Conservation (phyloP, 257 asterid species). For the Haberlea rhodopensis region DNA sequence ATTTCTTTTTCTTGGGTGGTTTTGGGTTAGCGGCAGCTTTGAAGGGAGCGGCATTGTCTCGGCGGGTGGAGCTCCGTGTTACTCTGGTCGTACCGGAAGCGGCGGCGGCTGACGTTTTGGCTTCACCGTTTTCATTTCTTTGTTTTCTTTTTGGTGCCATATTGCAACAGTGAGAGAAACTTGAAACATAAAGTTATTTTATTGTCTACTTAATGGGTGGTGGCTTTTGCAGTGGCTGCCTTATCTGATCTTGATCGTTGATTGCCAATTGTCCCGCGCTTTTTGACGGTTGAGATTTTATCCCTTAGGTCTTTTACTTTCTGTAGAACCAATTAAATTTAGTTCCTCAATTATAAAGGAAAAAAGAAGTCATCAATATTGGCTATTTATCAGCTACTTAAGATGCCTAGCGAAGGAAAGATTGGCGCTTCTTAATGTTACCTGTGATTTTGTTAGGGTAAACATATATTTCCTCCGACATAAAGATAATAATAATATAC, state of each 20-base stretch:
- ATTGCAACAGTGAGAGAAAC: background rate
- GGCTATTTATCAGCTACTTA: no score
- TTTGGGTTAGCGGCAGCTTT: slow-evolving; percentile 26
- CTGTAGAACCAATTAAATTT: no score
- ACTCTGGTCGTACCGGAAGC: slow-evolving; percentile 30
- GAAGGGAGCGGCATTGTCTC: slow-evolving; percentile 19
- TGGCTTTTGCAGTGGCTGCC: slow-evolving; percentile 5
- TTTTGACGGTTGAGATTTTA: slow-evolving; percentile 46
- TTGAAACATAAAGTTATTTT: background rate
- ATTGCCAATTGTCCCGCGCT: slow-evolving; percentile 45
- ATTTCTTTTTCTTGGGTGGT: slow-evolving; percentile 36
- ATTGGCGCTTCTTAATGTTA: slow-evolving; percentile 23
- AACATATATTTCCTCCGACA: no score
- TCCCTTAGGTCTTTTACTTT: background rate
- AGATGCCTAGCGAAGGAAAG: slow-evolving; percentile 28
- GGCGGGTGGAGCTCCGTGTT: slow-evolving; percentile 48
- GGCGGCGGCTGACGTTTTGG: slow-evolving; percentile 8
- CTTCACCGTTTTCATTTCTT: background rate
- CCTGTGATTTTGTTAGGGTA: no score
- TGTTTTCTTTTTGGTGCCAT: no score
- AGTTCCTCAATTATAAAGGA: no score
- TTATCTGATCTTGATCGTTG: slow-evolving; percentile 19
- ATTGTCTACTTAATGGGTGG: background rate
- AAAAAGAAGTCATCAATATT: background rate
- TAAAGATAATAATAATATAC: no score